Base-by-base conservation (phyloP, 176 grass and related monocot genomes). In the Ensete glaucum region DNA sequence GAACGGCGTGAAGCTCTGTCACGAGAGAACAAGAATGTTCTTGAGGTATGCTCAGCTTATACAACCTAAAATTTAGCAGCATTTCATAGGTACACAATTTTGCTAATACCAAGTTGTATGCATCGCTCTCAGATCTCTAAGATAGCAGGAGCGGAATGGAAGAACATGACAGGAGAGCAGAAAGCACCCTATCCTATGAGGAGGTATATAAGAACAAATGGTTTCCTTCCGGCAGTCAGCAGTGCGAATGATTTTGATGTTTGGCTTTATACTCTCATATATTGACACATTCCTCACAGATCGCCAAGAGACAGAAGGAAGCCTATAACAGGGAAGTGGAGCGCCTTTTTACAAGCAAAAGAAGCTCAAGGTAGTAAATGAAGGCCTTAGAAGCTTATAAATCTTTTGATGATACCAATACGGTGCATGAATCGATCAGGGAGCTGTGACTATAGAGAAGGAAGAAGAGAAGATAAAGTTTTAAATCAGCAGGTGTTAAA, bases 101-200 rank as follows among this genome's bases (percentile, higher is more conserved):
- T 75, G 43, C 74, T 86, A 25, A 86, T 19, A 22, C 13, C 7
- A 34, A 17, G 57, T 50, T 51, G 29, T 4, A 34, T 63, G 80
- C 65, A 7, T 71, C 53, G 1, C 60, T 13, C 14, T 2, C 69
- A 92, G 90, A 83, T 94, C 26, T 88, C 86, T 20, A 99, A 91
- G 82, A 99, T 91, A 23, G 82, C 86, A 5, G 90, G 95, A 12
- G 90, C 81, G 73, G 86, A 94, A 79, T 99, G 95, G 95, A 99
- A 91, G 82, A 73, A 22, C 52, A 88, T 91, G 90, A 76, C 80
- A 12, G 86, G 86, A 29, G 75, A 73, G 57, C 84, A 86, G 76
- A 99, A 84, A 79, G 86, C 79, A 80, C 91, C 22, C 22, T 23
- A 23, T 23, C 86, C 48, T 94, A 86, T 79, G 86, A 83, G 68